phyloP scores from a whole-genome alignment of 371 early-diverging fungal species.

The Syncephalis plumigaleata region DNA sequence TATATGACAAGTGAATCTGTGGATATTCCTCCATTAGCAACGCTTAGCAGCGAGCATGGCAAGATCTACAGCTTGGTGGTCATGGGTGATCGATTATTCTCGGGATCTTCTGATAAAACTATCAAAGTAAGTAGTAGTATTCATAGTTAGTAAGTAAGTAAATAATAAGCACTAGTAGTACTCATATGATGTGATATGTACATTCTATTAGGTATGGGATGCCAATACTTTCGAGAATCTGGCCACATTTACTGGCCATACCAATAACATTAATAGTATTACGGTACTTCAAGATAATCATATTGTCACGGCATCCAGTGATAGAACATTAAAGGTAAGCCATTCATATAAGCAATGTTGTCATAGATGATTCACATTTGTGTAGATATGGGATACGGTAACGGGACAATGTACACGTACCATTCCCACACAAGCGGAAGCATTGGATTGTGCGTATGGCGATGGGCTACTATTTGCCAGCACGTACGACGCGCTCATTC shows the following conservation, averaged over 20 bases:
- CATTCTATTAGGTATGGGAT: slow-evolving; percentile 23
- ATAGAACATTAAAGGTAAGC: slow-evolving; percentile 27
- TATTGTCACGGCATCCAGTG: slow-evolving; percentile 30
- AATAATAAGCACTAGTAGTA: no score
- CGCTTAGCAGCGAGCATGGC: slow-evolving; percentile 22
- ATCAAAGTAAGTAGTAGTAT: slow-evolving; percentile 16
- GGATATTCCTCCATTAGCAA: slow-evolving; percentile 8
- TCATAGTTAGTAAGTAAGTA: no score
- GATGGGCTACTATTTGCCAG: slow-evolving; percentile 36
- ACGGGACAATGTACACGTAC: slow-evolving; percentile 22
- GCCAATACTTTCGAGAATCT: slow-evolving; percentile 25
- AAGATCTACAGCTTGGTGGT: slow-evolving; percentile 34
- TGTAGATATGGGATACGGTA: slow-evolving; percentile 34
- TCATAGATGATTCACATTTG: slow-evolving; percentile 1
- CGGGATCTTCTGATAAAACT: slow-evolving; percentile 40
- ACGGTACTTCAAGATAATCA: slow-evolving; percentile 16
- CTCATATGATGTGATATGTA: no score
- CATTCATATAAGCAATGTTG: background rate
- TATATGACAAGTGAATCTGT: slow-evolving; percentile 2
- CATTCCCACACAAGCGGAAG: slow-evolving; percentile 26
- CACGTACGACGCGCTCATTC: slow-evolving; percentile 39
- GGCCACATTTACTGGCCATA: slow-evolving; percentile 34
- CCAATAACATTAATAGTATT: slow-evolving; percentile 34
- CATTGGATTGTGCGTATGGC: slow-evolving; percentile 27
- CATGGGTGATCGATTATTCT: slow-evolving; percentile 20